phyloP scores from a whole-genome alignment of 2,329 filamentous ascomycete species.

The Fusarium sp. region DNA sequence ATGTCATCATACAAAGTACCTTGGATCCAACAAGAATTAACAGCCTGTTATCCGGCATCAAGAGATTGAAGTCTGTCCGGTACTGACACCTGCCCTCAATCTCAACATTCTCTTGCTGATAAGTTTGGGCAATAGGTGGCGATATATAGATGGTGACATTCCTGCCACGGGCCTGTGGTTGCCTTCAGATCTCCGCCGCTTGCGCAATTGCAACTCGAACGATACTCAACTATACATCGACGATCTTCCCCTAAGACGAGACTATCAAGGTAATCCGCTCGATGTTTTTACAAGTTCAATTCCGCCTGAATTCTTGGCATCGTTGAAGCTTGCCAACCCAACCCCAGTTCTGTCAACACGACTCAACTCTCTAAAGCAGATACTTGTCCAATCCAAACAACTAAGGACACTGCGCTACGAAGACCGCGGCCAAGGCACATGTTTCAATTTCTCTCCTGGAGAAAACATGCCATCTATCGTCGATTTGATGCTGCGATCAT shows the following conservation, averaged over 20 bases:
- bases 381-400: conserved; percentile 55
- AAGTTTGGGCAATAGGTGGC: conserved; percentile 53
- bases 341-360: conserved; percentile 58
- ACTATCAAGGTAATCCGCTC: conserved; percentile 52
- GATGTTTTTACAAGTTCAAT: conserved; percentile 57
- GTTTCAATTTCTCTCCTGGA: conserved; percentile 56
- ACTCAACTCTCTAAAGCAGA: conserved; percentile 58
- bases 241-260: conserved; percentile 56
- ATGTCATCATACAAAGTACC: conserved; percentile 58
- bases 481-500: conserved; percentile 60
- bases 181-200: conserved; percentile 57
- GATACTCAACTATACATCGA: conserved; percentile 57
- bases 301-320: conserved; percentile 56
- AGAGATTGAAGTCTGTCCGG: conserved; percentile 57
- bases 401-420: conserved; percentile 59
- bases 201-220: conserved; percentile 48
- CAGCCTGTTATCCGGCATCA: conserved; percentile 54
- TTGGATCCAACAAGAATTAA: conserved; percentile 56
- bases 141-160: conserved; percentile 52
- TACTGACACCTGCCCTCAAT: conserved; percentile 43
- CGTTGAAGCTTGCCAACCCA: conserved; percentile 57
- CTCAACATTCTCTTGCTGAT: conserved; percentile 23
- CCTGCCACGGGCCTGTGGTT: conserved; percentile 50
- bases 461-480: conserved; percentile 61
- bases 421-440: conserved; percentile 61